Evolutionary conservation across 176 grass and related monocot species (phyloP), one percentile per base, ranked within the genome.

Genomic region (Areca catechu): DNA sequence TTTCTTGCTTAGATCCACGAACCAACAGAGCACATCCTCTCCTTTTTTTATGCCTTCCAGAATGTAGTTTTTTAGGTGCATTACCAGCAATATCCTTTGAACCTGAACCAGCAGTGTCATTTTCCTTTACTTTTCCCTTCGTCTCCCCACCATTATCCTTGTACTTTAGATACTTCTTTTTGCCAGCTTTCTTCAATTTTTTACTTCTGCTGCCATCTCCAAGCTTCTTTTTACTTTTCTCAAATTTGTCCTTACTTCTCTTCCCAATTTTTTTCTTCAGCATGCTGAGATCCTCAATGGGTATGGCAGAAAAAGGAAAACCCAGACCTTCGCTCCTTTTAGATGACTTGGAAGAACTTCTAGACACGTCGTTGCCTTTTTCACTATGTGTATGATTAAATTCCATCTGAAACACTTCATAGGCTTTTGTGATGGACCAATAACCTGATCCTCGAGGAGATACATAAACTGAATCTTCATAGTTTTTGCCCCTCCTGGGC

Each of bases 391-490:
- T 12, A 67, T 59, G 79, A 68, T 70, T 54, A 71, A 65, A 66
- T 49, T 84, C 58, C 58, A 70, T 79, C 49, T 82, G 51, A 43
- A 43, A 43, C 34, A 43, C 34, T 43, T 43, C 34, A 43, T 43
- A 43, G 34, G 34, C 34, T 43, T 43, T 43, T 43, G 34, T 43
- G 34, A 43, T 43, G 34, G 34, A 43, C 34, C 34, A 43, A 43
- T 43, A 67, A 65, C 82, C 82, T 79, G 66, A 73, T 58, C 94
- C 94, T 69, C 50, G 73, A 67, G 94, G 94, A 82, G 80, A 71
- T 78, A 98, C 80, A 77, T 98, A 90, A 49, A 98, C 94, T 49
- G 79, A 82, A 66, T 98, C 94, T 58, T 66, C 37, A 79, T 98
- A 98, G 56, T 85, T 15, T 80, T 84, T 85, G 59, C 88, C 79